Base-by-base conservation (phyloP, 352 stramenopile species). In the Chrysophaeum taylorii region DNA sequence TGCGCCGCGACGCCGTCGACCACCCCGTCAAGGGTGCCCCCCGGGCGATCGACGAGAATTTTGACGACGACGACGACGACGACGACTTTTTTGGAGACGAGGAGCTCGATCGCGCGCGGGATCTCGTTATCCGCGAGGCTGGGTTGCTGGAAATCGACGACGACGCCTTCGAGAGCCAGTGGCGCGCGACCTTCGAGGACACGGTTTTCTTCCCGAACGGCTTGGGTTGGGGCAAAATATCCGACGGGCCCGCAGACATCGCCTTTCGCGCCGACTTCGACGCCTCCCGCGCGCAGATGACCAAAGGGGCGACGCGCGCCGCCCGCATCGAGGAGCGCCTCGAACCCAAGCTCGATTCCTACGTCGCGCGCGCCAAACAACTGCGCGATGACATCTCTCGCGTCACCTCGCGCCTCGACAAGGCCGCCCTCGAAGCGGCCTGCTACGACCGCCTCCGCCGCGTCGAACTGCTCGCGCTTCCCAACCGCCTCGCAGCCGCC, bases 1-100 rank as follows among this genome's bases (percentile, higher is more conserved):
- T 76, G 38, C 36, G 54, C n/a, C 70, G 64, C 29, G 71, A 76
- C 41, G 69, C 62, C n/a, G 42, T 36, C 0, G 64, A 64, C 39
- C 66, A 75, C 27, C 71, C 71, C 25, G 27, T 54, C 53, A 18
- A 45, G 27, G 12, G 70, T 43, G 38, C 9, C 15, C 23, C 45
- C 18, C 21, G 2, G 52, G 7, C 9, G 48, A 21, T 31, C 18
- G 25, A 5, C 45, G 45, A 7, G 45, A 25, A 29, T 25, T 54
- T 54, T 23, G 7, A 4, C 45, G 45, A 54, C 7, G 21, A 25
- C 45, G 45, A 54, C 18, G 45, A n/a, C n/a, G n/a, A n/a, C n/a
- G n/a, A n/a, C n/a, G n/a, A n/a, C n/a, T n/a, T n/a, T n/a, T n/a
- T n/a, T n/a, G n/a, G n/a, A n/a, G n/a, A n/a, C n/a, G n/a, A n/a